Base-by-base conservation (phyloP, 257 asterid genomes). In the Penstemon eatonii region DNA sequence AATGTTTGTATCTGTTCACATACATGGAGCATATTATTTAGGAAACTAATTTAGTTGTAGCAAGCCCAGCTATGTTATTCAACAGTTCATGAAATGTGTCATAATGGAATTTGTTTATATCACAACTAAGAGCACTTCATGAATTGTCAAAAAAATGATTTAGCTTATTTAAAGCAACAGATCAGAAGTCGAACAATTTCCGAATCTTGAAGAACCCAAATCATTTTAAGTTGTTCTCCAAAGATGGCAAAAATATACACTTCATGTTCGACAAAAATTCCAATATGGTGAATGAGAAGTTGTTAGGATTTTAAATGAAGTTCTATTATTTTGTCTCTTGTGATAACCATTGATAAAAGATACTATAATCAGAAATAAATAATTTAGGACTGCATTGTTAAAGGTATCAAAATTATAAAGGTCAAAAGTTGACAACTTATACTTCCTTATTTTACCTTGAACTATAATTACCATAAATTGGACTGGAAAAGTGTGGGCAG, bases 1-100 rank as follows among this genome's bases (percentile, higher is more conserved):
- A 87, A 80, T 58, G 89, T 87, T 76, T 95, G 99, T 70, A 95
- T 82, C 99, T 95, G 84, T 75, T 81, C 46, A 74, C 67, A 70
- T 38, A 8, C 19, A 77, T 54, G 75, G 18, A 39, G 65, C 63
- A 66, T 13, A 41, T n/a, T 46, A 55, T 53, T 15, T 19, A 59
- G 33, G 62, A 56, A 73, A 33, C 66, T n/a, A 25, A 63, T 63
- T 67, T 56, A 74, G 61, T 65, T 44, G 10, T 54, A 13, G 7
- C 13, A 63, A 71, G 45, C 65, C 39, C 68, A 61, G 65, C 46
- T 49, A 66, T 47, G 18, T 19, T 59, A 54, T 55, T 40, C 33
- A 9, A 11, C 59, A 65, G 74, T 43, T 18, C 66, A 53, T 49
- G n/a, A 70, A 55, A 65, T 15, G 10, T 41, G 37, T 53, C 65